Conservation (phyloP, 768 basidiomycete genomes). For the Suillus clintonianus region DNA sequence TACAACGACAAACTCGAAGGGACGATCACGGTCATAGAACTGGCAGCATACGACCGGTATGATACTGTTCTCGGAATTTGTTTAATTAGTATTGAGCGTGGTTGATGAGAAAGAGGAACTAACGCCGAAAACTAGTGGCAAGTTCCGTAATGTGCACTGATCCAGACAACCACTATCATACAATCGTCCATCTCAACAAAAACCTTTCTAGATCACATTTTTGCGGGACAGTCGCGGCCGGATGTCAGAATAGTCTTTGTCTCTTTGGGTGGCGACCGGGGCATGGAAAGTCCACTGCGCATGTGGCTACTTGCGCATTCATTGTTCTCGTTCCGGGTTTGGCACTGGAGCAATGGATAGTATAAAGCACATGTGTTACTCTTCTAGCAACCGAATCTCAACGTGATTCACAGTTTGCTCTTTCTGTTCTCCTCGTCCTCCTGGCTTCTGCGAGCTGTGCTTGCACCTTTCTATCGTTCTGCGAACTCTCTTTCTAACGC, state of each 20-base stretch:
- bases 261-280: neutral
- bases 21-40: neutral
- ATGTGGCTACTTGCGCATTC: neutral
- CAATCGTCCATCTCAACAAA: neutral
- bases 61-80: neutral
- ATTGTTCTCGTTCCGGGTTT: conserved; percentile 9
- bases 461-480: conserved; percentile 1
- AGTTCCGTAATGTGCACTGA: neutral
- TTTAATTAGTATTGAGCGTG: neutral
- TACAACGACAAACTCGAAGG: neutral
- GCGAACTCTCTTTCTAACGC: conserved; percentile 2
- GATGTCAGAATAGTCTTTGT: neutral
- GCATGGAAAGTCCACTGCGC: neutral
- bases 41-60: neutral
- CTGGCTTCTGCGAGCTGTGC: conserved; percentile 7
- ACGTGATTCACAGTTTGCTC: neutral
- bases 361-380: neutral
- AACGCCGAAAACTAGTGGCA: neutral
- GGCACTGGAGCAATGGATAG: neutral
- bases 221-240: neutral
- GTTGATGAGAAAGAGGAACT: neutral
- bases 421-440: neutral
- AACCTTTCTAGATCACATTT: neutral
- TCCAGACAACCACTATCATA: neutral
- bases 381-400: neutral